Evolutionary conservation across 2,329 filamentous ascomycete species (phyloP), one percentile per base, ranked within the genome.

Genomic region (Trichoderma sp.): DNA sequence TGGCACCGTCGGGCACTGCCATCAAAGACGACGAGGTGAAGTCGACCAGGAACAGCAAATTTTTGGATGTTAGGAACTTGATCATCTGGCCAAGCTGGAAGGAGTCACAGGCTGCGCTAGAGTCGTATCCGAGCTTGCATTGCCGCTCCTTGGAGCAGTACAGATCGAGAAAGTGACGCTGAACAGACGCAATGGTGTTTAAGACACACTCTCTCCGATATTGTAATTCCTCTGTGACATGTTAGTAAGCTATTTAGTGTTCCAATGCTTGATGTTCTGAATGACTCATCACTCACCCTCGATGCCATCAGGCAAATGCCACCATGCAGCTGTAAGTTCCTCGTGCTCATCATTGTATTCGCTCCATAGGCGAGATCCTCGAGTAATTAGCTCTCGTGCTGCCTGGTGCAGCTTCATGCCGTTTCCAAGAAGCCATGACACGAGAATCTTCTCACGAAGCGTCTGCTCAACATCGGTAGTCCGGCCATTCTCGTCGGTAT

Each of bases 81-180:
- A 93, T 81, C 85, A 93, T 93, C 81, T 94, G 91, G 26, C 92
- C 92, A 1, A 95, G 86, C 80, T 95, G 92, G 77, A 92, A 95
- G 2, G 89, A 90, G 81, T 95, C 92, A 79, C 92, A 94, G 56
- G 91, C 89, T 2, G 87, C 81, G 73, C 89, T 92, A 2, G 89
- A 90, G 77, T 93, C 91, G 80, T 94, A 94, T 67, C 92, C 92
- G 0, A 93, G 85, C 76, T 89, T 89, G 80, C 92, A 94, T 78
- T 94, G 92, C 8, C 83, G 81, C 36, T 82, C 85, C n/a, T 90
- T 88, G 11, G 91, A 92, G 1, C 88, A 88, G 79, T 94, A 94
- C 0, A 92, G 82, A 7, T 80, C 78, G 3, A 94, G 82, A 71
- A 93, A 94, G 78, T 94, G 89, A 1, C 84, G 83, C 73, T 91